Conservation (phyloP, 2,329 filamentous ascomycete species). For the Epichloe festucae region DNA sequence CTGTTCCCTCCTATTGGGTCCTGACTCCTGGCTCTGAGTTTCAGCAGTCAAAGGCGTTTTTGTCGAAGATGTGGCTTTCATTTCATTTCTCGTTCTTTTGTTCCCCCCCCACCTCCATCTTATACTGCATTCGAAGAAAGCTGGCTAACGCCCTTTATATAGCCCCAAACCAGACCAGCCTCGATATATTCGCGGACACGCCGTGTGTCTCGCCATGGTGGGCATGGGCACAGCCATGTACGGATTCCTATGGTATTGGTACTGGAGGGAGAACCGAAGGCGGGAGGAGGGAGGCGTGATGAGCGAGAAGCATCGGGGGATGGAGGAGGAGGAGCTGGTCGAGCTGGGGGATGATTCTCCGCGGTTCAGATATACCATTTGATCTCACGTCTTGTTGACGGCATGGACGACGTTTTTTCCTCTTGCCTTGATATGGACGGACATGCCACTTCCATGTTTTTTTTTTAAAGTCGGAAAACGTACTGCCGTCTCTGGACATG, state of each 20-base stretch:
- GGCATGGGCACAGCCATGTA: constrained; percentile 40
- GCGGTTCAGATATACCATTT: constrained; percentile 32
- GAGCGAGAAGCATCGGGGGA: constrained; percentile 23
- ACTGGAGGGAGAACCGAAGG: constrained; percentile 31
- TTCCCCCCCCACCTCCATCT: too few species aligned
- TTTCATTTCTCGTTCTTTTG: neutral
- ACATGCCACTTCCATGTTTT: too few species aligned
- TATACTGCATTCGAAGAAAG: too few species aligned
- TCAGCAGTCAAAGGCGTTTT: too few species aligned
- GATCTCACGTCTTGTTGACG: neutral
- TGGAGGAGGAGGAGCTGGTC: constrained; percentile 34
- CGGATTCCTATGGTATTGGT: constrained; percentile 41
- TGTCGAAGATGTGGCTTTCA: neutral
- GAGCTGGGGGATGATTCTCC: constrained; percentile 40
- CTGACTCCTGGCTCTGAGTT: neutral
- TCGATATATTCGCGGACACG: constrained; percentile 49
- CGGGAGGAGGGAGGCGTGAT: constrained; percentile 26
- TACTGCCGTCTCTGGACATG: too few species aligned
- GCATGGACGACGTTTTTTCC: neutral
- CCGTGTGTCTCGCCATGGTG: constrained; percentile 45
- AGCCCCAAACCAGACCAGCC: constrained; percentile 36
- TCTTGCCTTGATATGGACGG: too few species aligned
- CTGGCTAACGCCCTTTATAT: neutral
- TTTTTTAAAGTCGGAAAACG: too few species aligned
- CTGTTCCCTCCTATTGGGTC: neutral